Percentiles rank a stretch among this genome's conserved stretches.
These are phyloP conservation scores for Phytophthora hibernalis DNA, from an alignment of 352 stramenopile genomes.

Conservation along the genomic window DNA sequence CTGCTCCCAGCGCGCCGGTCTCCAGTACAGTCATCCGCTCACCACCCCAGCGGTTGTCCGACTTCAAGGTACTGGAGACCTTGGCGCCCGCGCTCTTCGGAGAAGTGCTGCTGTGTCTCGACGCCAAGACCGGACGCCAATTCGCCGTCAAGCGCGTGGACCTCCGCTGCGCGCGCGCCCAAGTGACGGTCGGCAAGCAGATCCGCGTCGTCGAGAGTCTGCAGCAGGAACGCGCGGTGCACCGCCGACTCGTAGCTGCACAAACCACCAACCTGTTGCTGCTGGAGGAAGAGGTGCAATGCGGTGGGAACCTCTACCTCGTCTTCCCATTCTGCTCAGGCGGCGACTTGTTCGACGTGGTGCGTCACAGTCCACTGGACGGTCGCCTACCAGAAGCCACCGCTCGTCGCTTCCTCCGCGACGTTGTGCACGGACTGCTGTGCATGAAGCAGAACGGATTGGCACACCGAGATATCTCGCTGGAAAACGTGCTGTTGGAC, in stretches of 20 bases:
- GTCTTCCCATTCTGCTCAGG: slow-evolving; percentile 62
- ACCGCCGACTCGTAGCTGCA: slow-evolving; percentile 43
- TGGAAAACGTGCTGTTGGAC: slow-evolving; percentile 68
- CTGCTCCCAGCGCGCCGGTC: background rate
- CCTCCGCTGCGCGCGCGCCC: slow-evolving; percentile 37
- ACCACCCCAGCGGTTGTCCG: slow-evolving; percentile 37
- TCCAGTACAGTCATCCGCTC: slow-evolving; percentile 30
- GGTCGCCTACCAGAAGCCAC: slow-evolving; percentile 43
- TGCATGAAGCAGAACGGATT: slow-evolving; percentile 54
- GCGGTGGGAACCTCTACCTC: slow-evolving; percentile 48
- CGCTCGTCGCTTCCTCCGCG: slow-evolving; percentile 45
- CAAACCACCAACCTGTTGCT: slow-evolving; percentile 52
- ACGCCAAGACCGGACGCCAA: slow-evolving; percentile 45
- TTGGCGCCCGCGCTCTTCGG: slow-evolving; percentile 65
- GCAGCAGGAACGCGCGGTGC: slow-evolving; percentile 54
- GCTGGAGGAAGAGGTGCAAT: slow-evolving; percentile 55
- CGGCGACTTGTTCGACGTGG: slow-evolving; percentile 63
- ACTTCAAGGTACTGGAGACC: slow-evolving; percentile 48
- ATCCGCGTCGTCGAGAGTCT: slow-evolving; percentile 60
- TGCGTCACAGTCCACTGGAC: slow-evolving; percentile 45
- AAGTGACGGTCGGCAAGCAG: slow-evolving; percentile 46
- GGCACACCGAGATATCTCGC: slow-evolving; percentile 67
- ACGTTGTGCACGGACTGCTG: slow-evolving; percentile 42
- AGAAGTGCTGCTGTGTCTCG: slow-evolving; percentile 60
- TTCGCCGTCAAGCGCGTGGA: slow-evolving; percentile 65